Evolutionary conservation across 441 rosid genomes (phyloP), one percentile per base, ranked within the genome.

Genomic region (Aleurites moluccanus): DNA sequence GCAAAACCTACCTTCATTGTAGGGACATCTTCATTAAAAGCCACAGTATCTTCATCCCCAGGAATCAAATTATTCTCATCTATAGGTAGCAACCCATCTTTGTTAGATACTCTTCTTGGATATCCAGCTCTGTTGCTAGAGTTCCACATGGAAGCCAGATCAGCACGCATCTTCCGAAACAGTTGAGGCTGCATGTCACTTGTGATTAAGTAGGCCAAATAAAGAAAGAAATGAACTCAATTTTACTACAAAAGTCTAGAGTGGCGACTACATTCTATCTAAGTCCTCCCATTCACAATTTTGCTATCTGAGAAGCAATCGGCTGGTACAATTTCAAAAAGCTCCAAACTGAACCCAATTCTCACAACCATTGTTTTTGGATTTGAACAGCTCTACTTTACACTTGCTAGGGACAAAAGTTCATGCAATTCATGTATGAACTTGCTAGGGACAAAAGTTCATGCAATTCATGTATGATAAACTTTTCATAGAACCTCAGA

Each of bases 91-190:
- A 70, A 65, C 76, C 75, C 74, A 18, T 77, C 65, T 82, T 81
- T 87, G 63, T 79, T 73, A 45, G 80, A 73, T 61, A 82, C 67
- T 83, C 87, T 80, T 82, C 89, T 86, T 40, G 82, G 77, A 84
- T 68, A 79, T 70, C 84, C 89, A 62, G 80, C 76, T 81, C 77
- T 89, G 61, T 67, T 79, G 78, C 71, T 80, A 50, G 88, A 73
- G 72, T 83, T 86, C 96, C 96, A 91, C 90, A 89, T 89, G 74
- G 88, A 84, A 70, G 91, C 93, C 59, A 91, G 83, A 83, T 91
- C 90, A 73, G 88, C 86, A 53, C 92, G 87, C 87, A 91, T 84
- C 81, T 85, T 88, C 69, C 67, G 80, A 70, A 89, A 91, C 70
- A 86, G 75, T 77, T 88, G 88, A 73, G 96, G 96, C 96, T 91